phyloP scores from a whole-genome alignment of 2,329 filamentous ascomycete genomes.

The Aspergillus glaucus region DNA sequence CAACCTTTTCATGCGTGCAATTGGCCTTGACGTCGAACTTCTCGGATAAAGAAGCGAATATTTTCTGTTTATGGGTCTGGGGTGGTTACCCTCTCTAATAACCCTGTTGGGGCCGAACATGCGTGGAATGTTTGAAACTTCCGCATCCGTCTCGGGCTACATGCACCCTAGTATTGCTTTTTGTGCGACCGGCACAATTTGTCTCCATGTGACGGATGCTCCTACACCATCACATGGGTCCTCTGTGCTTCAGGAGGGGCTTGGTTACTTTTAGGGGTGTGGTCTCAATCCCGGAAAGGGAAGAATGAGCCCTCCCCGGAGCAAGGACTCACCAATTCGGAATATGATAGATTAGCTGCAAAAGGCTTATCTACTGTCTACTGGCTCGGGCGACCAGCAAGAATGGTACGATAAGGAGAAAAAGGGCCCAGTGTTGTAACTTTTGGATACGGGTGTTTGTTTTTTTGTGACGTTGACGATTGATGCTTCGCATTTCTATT shows the following conservation, averaged over 20 bases:
- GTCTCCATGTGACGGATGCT: background rate
- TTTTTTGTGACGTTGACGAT: background rate
- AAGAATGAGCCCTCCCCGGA: too few relatives aligned
- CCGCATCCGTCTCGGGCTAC: background rate
- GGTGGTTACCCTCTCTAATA: background rate
- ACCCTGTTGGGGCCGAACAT: background rate
- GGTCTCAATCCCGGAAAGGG: too few relatives aligned
- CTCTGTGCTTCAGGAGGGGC: background rate
- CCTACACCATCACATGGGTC: background rate
- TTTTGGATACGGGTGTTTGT: background rate
- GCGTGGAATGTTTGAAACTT: background rate
- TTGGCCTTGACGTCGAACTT: slow-evolving; percentile 91
- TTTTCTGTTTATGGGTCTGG: background rate
- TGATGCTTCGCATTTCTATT: background rate
- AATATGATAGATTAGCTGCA: too few relatives aligned
- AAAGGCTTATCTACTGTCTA: too few relatives aligned
- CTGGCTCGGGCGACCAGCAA: too few relatives aligned
- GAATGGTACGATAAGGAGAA: too few relatives aligned
- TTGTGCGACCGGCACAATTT: background rate
- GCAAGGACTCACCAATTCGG: too few relatives aligned
- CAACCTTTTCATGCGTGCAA: slow-evolving; percentile 96
- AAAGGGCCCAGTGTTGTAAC: too few relatives aligned
- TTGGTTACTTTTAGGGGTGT: too few relatives aligned
- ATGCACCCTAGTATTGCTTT: background rate
- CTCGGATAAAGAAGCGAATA: slow-evolving; percentile 47